These are phyloP conservation scores for Candolleomyces efflorescens DNA, from an alignment of 768 basidiomycete species.

Conservation along the genomic window DNA sequence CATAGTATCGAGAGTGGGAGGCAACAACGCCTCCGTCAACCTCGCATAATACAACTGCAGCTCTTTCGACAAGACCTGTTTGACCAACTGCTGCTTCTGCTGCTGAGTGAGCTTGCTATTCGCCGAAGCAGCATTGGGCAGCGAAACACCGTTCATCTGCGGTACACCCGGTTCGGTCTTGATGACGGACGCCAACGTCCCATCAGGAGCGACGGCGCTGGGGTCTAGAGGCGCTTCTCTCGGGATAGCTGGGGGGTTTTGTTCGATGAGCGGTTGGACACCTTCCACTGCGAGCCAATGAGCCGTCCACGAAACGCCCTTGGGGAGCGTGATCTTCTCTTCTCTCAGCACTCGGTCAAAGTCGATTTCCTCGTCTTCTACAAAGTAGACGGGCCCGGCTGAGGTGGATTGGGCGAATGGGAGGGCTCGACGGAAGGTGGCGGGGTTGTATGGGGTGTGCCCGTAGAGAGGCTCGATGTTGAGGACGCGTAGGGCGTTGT, in stretches of 20 bases:
- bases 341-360: slow-evolving; percentile 87
- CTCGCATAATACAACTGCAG: slow-evolving; percentile 93
- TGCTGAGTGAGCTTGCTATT: slow-evolving; percentile 29
- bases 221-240: slow-evolving; percentile 39
- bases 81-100: slow-evolving; percentile 74
- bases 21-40: slow-evolving; percentile 79
- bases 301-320: slow-evolving; percentile 82
- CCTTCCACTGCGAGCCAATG: slow-evolving; percentile 99
- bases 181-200: slow-evolving; percentile 22
- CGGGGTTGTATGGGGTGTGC: slow-evolving; percentile 63
- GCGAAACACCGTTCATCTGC: slow-evolving; percentile 14
- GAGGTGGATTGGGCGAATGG: slow-evolving; percentile 46
- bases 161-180: slow-evolving; percentile 27
- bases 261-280: slow-evolving; percentile 93
- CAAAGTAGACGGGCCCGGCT: slow-evolving; percentile 80
- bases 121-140: slow-evolving; percentile 23
- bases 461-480: slow-evolving; percentile 97
- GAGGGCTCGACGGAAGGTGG: slow-evolving; percentile 56
- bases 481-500: slow-evolving; percentile 87
- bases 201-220: slow-evolving; percentile 24
- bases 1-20: slow-evolving; percentile 58
- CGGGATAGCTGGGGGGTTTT: slow-evolving; percentile 86
- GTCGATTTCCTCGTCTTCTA: slow-evolving; percentile 97
- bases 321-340: slow-evolving; percentile 78
- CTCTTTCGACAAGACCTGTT: slow-evolving; percentile 90